These are phyloP conservation scores for Hypoxylon sp. DNA, from an alignment of 2,329 filamentous ascomycete species.

Conservation along the genomic window DNA sequence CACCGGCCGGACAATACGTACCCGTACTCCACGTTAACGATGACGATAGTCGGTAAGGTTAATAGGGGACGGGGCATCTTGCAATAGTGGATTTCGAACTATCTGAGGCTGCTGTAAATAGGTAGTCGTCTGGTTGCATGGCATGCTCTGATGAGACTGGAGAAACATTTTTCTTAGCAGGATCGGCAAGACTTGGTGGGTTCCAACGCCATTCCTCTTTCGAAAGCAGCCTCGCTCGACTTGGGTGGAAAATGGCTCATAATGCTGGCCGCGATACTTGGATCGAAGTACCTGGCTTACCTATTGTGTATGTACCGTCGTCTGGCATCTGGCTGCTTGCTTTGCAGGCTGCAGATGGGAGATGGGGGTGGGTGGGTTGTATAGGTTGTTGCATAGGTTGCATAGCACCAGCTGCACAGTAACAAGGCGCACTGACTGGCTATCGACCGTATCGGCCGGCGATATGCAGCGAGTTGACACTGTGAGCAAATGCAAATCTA, in stretches of 20 bases:
- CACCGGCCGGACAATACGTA: conserved; percentile 18
- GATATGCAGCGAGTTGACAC: conserved; percentile 25
- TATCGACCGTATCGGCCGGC: conserved; percentile 10
- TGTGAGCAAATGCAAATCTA: conserved; percentile 24
- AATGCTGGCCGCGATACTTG: conserved; percentile 25
- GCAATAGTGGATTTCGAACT: conserved; percentile 22
- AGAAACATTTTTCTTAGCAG: conserved; percentile 27
- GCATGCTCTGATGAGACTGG: conserved; percentile 39
- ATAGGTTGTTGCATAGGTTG: too few relatives aligned
- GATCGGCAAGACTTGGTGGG: conserved; percentile 37
- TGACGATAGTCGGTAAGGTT: conserved; percentile 40
- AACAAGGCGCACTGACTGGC: conserved; percentile 36
- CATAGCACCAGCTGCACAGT: conserved; percentile 34
- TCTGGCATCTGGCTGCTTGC: conserved; percentile 31
- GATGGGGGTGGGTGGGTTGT: conserved; percentile 5
- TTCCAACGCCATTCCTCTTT: conserved; percentile 37
- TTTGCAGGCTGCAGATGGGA: conserved; percentile 29
- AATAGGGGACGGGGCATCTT: conserved; percentile 26
- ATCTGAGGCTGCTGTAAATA: conserved; percentile 31
- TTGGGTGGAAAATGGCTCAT: conserved; percentile 43
- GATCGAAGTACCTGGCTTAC: conserved; percentile 36
- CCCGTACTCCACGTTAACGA: conserved; percentile 33
- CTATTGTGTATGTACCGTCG: conserved; percentile 40
- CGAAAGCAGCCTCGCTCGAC: conserved; percentile 29
- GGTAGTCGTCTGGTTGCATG: conserved; percentile 23